These are phyloP conservation scores for Magnusiomyces suaveolens DNA, from an alignment of 1,139 yeast genomes.

Conservation along the genomic window DNA sequence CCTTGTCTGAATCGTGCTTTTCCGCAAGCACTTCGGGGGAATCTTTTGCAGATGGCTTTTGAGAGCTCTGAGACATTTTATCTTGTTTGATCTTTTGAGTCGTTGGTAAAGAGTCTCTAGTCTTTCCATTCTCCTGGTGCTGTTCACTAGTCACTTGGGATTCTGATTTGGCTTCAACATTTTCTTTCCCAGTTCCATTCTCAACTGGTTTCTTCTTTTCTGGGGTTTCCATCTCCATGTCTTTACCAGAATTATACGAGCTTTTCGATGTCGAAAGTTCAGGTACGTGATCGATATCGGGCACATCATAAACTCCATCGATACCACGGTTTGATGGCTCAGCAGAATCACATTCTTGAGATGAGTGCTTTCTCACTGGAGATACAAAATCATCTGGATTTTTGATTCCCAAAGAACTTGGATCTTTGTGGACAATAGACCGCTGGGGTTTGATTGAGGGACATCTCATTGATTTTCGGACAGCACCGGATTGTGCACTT, in stretches of 20 bases:
- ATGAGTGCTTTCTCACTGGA: background rate
- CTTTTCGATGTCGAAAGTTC: conserved; percentile 1
- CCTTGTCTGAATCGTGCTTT: conserved; percentile 9
- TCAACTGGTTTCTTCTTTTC: background rate
- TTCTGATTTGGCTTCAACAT: background rate
- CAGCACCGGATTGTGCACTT: background rate
- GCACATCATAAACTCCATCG: background rate
- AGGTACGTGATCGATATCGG: conserved; percentile 1
- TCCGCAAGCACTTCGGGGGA: background rate
- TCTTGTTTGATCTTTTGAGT: background rate
- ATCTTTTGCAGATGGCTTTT: background rate
- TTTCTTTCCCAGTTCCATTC: background rate
- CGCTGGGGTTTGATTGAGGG: conserved; percentile 3
- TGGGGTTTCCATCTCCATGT: conserved; percentile 2
- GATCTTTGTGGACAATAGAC: background rate
- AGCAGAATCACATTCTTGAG: background rate
- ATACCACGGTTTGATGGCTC: background rate
- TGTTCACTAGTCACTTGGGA: background rate
- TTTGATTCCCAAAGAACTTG: background rate
- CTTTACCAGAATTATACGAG: background rate
- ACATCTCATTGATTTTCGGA: background rate
- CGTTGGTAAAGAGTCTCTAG: background rate
- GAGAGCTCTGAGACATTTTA: conserved; percentile 4
- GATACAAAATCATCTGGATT: conserved; percentile 4
- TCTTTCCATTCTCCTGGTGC: background rate